A percentile compares a stretch with the other conserved stretches of the same genome.
These are phyloP conservation scores for Tulasnella sp. DNA, from an alignment of 768 basidiomycete genomes.

Conservation along the genomic window DNA sequence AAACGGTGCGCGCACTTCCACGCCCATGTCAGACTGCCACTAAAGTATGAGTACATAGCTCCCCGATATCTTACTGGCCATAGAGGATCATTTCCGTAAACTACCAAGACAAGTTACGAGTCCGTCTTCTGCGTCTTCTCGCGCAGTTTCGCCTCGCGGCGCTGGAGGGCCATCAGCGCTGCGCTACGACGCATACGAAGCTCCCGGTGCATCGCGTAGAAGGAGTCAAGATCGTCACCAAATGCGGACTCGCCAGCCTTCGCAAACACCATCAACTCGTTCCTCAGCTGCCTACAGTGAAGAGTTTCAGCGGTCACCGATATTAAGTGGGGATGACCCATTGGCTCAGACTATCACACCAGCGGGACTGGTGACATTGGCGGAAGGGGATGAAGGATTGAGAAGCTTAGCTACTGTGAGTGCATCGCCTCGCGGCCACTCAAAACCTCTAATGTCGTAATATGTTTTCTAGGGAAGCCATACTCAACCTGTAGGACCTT, in stretches of 20 bases:
- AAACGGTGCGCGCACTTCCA: conserved; percentile 48
- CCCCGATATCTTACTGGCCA: conserved; percentile 60
- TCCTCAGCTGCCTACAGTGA: neutral
- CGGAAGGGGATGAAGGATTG: neutral
- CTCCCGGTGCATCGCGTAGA: neutral
- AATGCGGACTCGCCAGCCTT: neutral
- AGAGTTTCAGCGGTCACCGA: neutral
- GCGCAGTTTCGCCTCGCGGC: neutral
- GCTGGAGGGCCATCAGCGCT: neutral
- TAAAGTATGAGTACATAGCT: conserved; percentile 46
- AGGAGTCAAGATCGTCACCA: neutral
- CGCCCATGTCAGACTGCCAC: conserved; percentile 14
- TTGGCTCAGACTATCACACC: conserved; percentile 9
- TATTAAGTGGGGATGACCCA: neutral
- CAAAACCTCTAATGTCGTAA: neutral
- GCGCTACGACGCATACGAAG: conserved; percentile 22
- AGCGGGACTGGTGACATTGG: neutral
- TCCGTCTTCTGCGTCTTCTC: neutral
- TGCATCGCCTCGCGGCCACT: neutral
- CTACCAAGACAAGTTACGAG: conserved; percentile 32
- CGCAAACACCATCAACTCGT: conserved; percentile 1
- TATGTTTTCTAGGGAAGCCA: neutral
- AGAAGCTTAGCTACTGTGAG: neutral
- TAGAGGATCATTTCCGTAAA: conserved; percentile 39
- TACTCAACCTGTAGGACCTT: neutral